A percentile compares a stretch with the other conserved stretches of the same genome.
Conservation (phyloP, 2,329 filamentous ascomycete genomes). For the Aspergillus fischeri region DNA sequence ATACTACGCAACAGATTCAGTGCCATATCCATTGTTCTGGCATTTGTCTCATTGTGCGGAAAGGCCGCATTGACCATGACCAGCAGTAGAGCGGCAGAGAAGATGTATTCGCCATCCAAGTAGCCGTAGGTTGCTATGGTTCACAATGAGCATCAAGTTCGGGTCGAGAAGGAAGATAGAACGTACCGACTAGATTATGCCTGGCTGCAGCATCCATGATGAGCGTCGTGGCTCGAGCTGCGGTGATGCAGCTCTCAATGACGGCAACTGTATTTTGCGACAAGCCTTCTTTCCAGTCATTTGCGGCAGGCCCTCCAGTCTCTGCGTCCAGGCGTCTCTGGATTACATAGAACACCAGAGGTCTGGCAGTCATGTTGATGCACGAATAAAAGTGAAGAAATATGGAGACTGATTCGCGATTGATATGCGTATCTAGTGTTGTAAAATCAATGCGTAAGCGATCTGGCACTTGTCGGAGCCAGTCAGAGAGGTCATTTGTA, state of each 20-base stretch:
- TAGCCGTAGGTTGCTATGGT: constrained; percentile 51
- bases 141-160: not conserved
- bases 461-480: constrained; percentile 48
- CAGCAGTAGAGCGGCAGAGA: constrained; percentile 52
- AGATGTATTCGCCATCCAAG: constrained; percentile 55
- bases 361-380: constrained; percentile 55
- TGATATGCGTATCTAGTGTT: constrained; percentile 38
- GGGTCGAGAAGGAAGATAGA: not conserved
- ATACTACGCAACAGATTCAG: constrained; percentile 48
- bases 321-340: constrained; percentile 44
- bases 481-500: constrained; percentile 46
- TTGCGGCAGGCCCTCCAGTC: constrained; percentile 28
- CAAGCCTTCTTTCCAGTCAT: constrained; percentile 47
- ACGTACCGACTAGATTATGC: constrained; percentile 48
- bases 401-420: constrained; percentile 50
- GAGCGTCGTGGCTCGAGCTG: constrained; percentile 47
- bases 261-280: constrained; percentile 47
- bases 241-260: constrained; percentile 51
- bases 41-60: constrained; percentile 42
- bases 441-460: constrained; percentile 48
- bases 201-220: constrained; percentile 49
- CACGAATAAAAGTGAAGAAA: constrained; percentile 56
- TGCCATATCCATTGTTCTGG: constrained; percentile 44
- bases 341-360: constrained; percentile 52
- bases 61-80: constrained; percentile 55